These are phyloP conservation scores for Tylopilus sp. DNA, from an alignment of 768 basidiomycete genomes.

Conservation along the genomic window DNA sequence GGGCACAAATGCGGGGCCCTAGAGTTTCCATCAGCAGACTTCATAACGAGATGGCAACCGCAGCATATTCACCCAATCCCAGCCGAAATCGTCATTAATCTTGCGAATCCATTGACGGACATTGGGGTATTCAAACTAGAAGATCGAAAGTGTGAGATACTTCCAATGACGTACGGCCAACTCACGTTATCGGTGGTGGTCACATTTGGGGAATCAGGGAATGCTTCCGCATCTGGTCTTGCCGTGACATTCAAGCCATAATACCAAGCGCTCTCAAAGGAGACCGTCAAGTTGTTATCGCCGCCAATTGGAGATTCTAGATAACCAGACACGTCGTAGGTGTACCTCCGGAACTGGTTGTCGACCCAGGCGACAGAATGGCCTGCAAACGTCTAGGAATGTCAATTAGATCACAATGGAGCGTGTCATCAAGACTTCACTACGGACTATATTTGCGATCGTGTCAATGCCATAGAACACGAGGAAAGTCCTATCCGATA, in stretches of 20 bases:
- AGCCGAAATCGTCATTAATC: slow-evolving; percentile 53
- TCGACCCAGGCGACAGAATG: slow-evolving; percentile 56
- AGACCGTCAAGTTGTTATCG: slow-evolving; percentile 46
- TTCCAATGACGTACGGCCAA: not conserved
- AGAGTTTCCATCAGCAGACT: not conserved
- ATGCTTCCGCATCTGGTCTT: slow-evolving; percentile 45
- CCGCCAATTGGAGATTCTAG: slow-evolving; percentile 30
- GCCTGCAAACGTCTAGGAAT: slow-evolving; percentile 43
- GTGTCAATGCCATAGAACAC: slow-evolving; percentile 59
- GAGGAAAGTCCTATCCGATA: slow-evolving; percentile 37
- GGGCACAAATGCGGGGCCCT: slow-evolving; percentile 59
- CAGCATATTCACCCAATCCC: slow-evolving; percentile 48
- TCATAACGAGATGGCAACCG: not conserved
- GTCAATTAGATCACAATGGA: not conserved
- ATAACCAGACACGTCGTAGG: slow-evolving; percentile 47
- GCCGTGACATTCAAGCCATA: slow-evolving; percentile 54
- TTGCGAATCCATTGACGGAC: slow-evolving; percentile 50
- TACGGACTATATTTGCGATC: slow-evolving; percentile 49
- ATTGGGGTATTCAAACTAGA: slow-evolving; percentile 49
- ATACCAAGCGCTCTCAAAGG: slow-evolving; percentile 50
- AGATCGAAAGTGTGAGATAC: not conserved
- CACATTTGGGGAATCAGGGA: slow-evolving; percentile 30
- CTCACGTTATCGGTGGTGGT: slow-evolving; percentile 31
- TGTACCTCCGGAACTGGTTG: slow-evolving; percentile 55
- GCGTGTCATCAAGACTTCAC: not conserved